Conservation (phyloP, 768 basidiomycete genomes). For the Asterophora lycoperdoides region DNA sequence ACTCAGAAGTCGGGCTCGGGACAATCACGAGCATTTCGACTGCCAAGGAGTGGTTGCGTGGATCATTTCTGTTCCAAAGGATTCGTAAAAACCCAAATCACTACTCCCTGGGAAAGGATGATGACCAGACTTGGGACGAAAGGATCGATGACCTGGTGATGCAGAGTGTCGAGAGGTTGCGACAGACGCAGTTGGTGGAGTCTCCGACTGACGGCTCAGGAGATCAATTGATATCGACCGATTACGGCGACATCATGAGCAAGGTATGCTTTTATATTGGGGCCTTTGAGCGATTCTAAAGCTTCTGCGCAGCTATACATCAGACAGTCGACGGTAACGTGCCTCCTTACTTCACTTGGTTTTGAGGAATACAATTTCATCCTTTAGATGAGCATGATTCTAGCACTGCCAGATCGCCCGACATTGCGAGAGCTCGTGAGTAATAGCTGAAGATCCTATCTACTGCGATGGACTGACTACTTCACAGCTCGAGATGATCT, state of each 20-base stretch:
- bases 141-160: conserved; percentile 71
- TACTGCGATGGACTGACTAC: conserved; percentile 1
- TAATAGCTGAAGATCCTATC: conserved; percentile 4
- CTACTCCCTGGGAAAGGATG: conserved; percentile 61
- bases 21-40: conserved; percentile 68
- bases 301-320: conserved; percentile 61
- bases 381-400: conserved; percentile 60
- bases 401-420: conserved; percentile 52
- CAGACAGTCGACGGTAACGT: conserved; percentile 57
- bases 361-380: background rate
- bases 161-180: conserved; percentile 57
- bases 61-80: conserved; percentile 83
- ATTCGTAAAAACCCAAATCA: conserved; percentile 78
- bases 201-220: conserved; percentile 34
- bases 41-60: conserved; percentile 80
- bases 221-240: conserved; percentile 52
- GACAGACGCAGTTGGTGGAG: conserved; percentile 57
- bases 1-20: conserved; percentile 86
- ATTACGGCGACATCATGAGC: conserved; percentile 85
- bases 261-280: conserved; percentile 43
- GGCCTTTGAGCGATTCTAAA: conserved; percentile 1
- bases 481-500: conserved; percentile 59
- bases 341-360: background rate
- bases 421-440: conserved; percentile 67
- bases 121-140: conserved; percentile 62